These are phyloP conservation scores for Cyclotella choctawhatcheeana DNA, from an alignment of 108 stramenopile species.

Conservation along the genomic window DNA sequence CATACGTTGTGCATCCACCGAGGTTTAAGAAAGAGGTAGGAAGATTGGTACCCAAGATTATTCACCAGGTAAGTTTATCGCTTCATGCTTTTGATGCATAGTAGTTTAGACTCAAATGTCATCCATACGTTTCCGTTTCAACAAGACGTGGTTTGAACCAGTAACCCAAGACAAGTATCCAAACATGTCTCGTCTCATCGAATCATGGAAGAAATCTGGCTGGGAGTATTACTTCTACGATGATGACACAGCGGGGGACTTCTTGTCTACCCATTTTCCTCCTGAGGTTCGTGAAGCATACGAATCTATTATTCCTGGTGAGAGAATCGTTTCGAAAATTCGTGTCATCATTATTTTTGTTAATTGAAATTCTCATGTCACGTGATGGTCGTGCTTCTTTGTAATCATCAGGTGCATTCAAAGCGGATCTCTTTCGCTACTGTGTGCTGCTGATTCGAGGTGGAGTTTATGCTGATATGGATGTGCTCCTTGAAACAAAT, in stretches of 20 bases:
- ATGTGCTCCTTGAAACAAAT: conserved; percentile 81
- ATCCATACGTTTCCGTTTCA: background rate
- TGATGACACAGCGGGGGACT: conserved; percentile 61
- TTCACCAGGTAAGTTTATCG: conserved; percentile 67
- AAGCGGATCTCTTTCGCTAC: conserved; percentile 87
- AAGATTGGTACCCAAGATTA: conserved; percentile 76
- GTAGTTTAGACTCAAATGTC: background rate
- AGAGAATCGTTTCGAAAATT: no score
- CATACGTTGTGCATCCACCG: conserved; percentile 49
- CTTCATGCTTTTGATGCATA: conserved; percentile 30
- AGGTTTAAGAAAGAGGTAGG: conserved; percentile 64
- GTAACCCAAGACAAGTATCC: conserved; percentile 48
- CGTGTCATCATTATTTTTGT: background rate
- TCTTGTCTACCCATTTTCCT: conserved; percentile 74
- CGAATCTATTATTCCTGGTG: conserved; percentile 69
- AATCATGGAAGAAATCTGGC: conserved; percentile 76
- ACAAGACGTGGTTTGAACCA: conserved; percentile 41
- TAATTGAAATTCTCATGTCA: no score
- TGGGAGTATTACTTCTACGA: conserved; percentile 83
- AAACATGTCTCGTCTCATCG: conserved; percentile 74
- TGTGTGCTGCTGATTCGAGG: conserved; percentile 83
- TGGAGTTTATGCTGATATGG: conserved; percentile 88
- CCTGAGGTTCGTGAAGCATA: conserved; percentile 76
- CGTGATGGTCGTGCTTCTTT: no score
- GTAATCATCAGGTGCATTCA: conserved; percentile 52